Percentiles rank a stretch among this genome's conserved stretches.
These are phyloP conservation scores for Phytopythium chamaehyphon DNA, from an alignment of 352 stramenopile species.

Conservation along the genomic window DNA sequence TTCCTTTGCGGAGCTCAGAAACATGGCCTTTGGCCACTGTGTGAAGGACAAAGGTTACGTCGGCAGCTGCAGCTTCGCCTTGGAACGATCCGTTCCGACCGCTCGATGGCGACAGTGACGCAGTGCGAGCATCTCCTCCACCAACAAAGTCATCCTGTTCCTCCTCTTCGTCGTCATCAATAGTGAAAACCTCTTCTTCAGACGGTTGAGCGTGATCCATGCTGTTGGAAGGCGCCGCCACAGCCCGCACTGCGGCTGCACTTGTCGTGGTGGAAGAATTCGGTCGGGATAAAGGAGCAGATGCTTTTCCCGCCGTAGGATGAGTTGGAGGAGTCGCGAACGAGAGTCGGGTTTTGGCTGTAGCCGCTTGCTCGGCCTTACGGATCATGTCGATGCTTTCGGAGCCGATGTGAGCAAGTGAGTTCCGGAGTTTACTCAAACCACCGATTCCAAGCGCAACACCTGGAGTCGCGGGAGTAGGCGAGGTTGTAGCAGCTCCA, in stretches of 20 bases:
- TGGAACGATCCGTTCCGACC: slow-evolving; percentile 47
- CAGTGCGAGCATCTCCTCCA: slow-evolving; percentile 1
- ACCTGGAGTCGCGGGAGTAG: background rate
- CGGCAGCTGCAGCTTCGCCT: slow-evolving; percentile 8
- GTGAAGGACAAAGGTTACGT: slow-evolving; percentile 34
- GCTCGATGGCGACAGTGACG: slow-evolving; percentile 30
- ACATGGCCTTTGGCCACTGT: slow-evolving; percentile 51
- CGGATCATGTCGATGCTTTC: slow-evolving; percentile 76
- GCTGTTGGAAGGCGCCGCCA: slow-evolving; percentile 6
- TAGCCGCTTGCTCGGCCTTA: slow-evolving; percentile 59
- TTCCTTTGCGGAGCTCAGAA: slow-evolving; percentile 52
- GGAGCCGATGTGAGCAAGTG: slow-evolving; percentile 55
- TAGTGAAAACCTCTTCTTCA: slow-evolving; percentile 81
- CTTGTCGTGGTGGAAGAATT: slow-evolving; percentile 7
- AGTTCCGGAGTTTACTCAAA: slow-evolving; percentile 53
- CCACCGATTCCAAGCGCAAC: slow-evolving; percentile 26
- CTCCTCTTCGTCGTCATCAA: slow-evolving; percentile 77
- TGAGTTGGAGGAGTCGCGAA: slow-evolving; percentile 24
- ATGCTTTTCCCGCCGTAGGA: slow-evolving; percentile 12
- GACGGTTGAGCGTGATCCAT: slow-evolving; percentile 43
- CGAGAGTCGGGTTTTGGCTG: slow-evolving; percentile 37
- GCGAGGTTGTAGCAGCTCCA: slow-evolving; percentile 1
- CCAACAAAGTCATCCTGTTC: slow-evolving; percentile 56
- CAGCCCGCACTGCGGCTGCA: background rate
- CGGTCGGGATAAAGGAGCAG: slow-evolving; percentile 9